Percentiles rank a stretch among this genome's conserved stretches.
Evolutionary conservation across 768 basidiomycete genomes (phyloP).

Genomic region (Cubamyces lactineus): DNA sequence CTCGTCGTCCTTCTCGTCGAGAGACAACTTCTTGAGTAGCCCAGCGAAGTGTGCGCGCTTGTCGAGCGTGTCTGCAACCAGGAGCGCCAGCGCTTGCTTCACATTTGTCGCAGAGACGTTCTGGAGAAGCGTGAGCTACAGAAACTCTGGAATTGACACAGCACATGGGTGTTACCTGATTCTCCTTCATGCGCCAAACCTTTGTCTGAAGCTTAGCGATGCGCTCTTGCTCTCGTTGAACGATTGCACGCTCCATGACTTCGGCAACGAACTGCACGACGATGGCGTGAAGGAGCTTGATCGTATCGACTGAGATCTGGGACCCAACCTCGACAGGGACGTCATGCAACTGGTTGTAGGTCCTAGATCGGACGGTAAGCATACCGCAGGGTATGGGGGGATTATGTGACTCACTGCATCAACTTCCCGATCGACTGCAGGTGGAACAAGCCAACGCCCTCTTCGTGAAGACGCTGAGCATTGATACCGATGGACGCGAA

Average conservation of each 20-base stretch:
- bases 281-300: constrained; percentile 49
- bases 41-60: constrained; percentile 47
- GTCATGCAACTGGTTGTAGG: constrained; percentile 37
- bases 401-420: constrained; percentile 42
- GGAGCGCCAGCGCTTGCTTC: constrained; percentile 50
- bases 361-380: constrained; percentile 21
- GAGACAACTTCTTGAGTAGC: constrained; percentile 31
- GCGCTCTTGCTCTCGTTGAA: constrained; percentile 61
- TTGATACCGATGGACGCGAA: constrained; percentile 52
- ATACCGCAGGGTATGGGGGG: not conserved
- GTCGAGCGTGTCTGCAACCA: constrained; percentile 43
- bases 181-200: constrained; percentile 55
- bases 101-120: constrained; percentile 46
- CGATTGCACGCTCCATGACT: constrained; percentile 53
- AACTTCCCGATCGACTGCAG: constrained; percentile 42
- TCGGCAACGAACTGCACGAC: constrained; percentile 56
- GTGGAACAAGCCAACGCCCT: constrained; percentile 55
- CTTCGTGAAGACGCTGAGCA: constrained; percentile 42
- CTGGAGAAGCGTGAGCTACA: constrained; percentile 32
- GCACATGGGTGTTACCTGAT: constrained; percentile 42
- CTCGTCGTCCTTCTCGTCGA: constrained; percentile 17
- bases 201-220: constrained; percentile 60
- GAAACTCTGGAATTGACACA: not conserved
- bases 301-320: constrained; percentile 50
- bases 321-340: constrained; percentile 31